These are phyloP conservation scores for Pythium folliculosum DNA, from an alignment of 352 stramenopile species.

Conservation along the genomic window DNA sequence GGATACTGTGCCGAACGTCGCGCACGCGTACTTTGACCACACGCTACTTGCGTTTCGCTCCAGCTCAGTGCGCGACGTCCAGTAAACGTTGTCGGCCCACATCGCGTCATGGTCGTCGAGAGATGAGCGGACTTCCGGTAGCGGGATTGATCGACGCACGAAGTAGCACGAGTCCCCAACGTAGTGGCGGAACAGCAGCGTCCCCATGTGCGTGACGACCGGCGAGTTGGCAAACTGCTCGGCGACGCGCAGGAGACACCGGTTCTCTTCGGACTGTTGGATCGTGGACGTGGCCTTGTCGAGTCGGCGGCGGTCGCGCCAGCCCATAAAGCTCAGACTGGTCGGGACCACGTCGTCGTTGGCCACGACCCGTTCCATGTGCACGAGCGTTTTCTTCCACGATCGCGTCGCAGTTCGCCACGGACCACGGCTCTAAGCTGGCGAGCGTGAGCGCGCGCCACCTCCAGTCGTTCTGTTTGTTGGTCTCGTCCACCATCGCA, in stretches of 20 bases:
- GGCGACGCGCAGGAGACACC: constrained; percentile 11
- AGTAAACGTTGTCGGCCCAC: neutral
- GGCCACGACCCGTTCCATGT: neutral
- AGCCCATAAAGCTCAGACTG: constrained; percentile 17
- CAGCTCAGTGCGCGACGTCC: neutral
- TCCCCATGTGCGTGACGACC: constrained; percentile 6
- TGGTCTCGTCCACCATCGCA: neutral
- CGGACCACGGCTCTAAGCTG: constrained; percentile 6
- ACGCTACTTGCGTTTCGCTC: neutral
- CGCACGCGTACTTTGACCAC: neutral
- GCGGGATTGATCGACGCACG: neutral
- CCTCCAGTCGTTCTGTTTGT: constrained; percentile 3
- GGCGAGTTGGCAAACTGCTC: neutral
- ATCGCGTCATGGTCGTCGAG: neutral
- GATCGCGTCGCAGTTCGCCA: neutral
- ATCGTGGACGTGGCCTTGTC: constrained; percentile 7
- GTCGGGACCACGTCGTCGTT: constrained; percentile 14
- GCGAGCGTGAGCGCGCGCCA: constrained; percentile 9
- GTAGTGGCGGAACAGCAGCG: constrained; percentile 14
- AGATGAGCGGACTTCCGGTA: neutral
- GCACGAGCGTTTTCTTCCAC: neutral
- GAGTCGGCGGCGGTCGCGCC: constrained; percentile 14
- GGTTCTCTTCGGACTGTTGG: constrained; percentile 6
- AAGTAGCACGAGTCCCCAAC: neutral
- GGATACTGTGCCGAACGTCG: neutral